Percentiles rank a stretch among this genome's conserved stretches.
Conservation (phyloP, 2,329 filamentous ascomycete genomes). For the Colletotrichum scovillei region DNA sequence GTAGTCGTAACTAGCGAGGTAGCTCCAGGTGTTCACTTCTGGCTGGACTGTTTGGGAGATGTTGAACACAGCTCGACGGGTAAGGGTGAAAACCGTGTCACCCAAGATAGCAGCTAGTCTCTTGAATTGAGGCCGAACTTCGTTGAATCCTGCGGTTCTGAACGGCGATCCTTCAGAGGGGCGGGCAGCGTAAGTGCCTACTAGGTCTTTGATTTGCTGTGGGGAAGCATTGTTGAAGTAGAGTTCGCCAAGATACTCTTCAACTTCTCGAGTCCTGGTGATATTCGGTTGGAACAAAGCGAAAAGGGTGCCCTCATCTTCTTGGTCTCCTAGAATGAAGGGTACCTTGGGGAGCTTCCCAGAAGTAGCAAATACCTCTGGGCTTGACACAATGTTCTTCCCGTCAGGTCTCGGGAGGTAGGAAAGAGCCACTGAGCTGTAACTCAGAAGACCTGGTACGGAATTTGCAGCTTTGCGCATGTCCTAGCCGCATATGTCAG, state of each 20-base stretch:
- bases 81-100: conserved; percentile 66
- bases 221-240: conserved; percentile 49
- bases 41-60: conserved; percentile 51
- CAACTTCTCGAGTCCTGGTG: conserved; percentile 61
- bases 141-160: conserved; percentile 66
- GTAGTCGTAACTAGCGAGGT: conserved; percentile 69
- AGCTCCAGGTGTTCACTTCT: conserved; percentile 67
- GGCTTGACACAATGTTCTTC: conserved; percentile 60
- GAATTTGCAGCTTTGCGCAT: conserved; percentile 62
- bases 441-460: conserved; percentile 67
- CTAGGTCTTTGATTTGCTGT: conserved; percentile 56
- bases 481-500: conserved; percentile 62
- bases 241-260: conserved; percentile 63
- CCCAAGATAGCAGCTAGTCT: conserved; percentile 71
- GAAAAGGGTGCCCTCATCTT: conserved; percentile 76
- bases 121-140: conserved; percentile 74
- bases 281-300: conserved; percentile 69
- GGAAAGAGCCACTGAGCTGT: conserved; percentile 66
- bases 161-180: conserved; percentile 68
- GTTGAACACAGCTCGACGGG: conserved; percentile 56
- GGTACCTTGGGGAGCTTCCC: conserved; percentile 68
- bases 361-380: conserved; percentile 58
- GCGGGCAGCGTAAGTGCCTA: conserved; percentile 64
- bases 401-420: conserved; percentile 73
- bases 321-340: conserved; percentile 72